Conservation (phyloP, 1,284 basidiomycete species). For the Sphaerobolus stellatus region DNA sequence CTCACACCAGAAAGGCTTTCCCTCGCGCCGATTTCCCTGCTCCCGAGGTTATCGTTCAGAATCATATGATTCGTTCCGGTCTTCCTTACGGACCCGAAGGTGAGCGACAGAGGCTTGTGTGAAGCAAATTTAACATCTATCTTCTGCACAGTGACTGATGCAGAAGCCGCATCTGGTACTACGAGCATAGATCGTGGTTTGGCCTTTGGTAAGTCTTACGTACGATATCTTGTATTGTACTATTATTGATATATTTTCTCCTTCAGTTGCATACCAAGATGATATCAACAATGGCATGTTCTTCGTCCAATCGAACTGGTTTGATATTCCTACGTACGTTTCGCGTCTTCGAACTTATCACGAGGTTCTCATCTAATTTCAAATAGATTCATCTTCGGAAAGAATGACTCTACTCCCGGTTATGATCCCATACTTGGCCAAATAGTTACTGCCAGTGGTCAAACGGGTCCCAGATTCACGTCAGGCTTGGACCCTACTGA, state of each 20-base stretch:
- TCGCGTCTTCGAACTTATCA: not conserved
- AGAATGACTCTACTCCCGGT: constrained; percentile 2
- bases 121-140: not conserved
- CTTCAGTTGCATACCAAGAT: constrained; percentile 22
- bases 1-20: constrained; percentile 6
- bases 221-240: not conserved
- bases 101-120: not conserved
- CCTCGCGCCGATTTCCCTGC: constrained; percentile 7
- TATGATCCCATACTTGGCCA: constrained; percentile 18
- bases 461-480: constrained; percentile 22
- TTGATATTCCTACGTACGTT: constrained; percentile 12
- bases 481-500: constrained; percentile 5
- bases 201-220: constrained; percentile 10
- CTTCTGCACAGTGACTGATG: constrained; percentile 1
- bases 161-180: not conserved
- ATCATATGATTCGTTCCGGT: constrained; percentile 18
- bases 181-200: constrained; percentile 17
- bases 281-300: constrained; percentile 16
- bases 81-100: constrained; percentile 13
- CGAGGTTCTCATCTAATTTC: constrained; percentile 22
- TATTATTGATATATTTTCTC: constrained; percentile 18
- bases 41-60: constrained; percentile 13
- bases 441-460: constrained; percentile 7
- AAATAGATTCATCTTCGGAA: constrained; percentile 1
- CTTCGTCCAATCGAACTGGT: constrained; percentile 17